Evolutionary conservation across 345 rosid genomes (phyloP).

Genomic region (Populus deltoides): DNA sequence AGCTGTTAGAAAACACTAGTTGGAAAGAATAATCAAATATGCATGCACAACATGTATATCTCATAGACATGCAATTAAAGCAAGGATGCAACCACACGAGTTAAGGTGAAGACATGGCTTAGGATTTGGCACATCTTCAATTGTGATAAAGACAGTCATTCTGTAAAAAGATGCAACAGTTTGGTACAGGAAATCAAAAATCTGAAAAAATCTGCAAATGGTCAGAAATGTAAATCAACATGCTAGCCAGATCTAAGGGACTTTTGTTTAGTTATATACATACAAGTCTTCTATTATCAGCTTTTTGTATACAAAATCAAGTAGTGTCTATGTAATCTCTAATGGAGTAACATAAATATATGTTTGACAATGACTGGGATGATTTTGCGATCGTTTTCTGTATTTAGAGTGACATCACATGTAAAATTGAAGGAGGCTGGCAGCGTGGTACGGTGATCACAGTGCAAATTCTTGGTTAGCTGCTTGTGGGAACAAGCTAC

Average conservation of each 20-base stretch:
- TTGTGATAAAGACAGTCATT: not conserved
- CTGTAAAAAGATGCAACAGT: not conserved
- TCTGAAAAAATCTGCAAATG: not conserved
- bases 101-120: not conserved
- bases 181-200: not conserved
- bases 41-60: not conserved
- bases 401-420: not conserved
- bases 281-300: not conserved
- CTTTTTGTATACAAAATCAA: not conserved
- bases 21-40: not conserved
- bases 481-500: not conserved
- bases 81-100: not conserved
- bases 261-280: not conserved
- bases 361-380: not conserved
- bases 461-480: not conserved
- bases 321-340: not conserved
- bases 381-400: not conserved
- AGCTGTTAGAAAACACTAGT: not conserved
- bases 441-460: not conserved
- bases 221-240: not conserved
- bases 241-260: not conserved
- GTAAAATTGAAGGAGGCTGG: not conserved
- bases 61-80: not conserved
- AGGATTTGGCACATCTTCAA: not conserved
- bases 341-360: not conserved